phyloP scores from a whole-genome alignment of 768 basidiomycete species.

The Boletus vermiculosoides region DNA sequence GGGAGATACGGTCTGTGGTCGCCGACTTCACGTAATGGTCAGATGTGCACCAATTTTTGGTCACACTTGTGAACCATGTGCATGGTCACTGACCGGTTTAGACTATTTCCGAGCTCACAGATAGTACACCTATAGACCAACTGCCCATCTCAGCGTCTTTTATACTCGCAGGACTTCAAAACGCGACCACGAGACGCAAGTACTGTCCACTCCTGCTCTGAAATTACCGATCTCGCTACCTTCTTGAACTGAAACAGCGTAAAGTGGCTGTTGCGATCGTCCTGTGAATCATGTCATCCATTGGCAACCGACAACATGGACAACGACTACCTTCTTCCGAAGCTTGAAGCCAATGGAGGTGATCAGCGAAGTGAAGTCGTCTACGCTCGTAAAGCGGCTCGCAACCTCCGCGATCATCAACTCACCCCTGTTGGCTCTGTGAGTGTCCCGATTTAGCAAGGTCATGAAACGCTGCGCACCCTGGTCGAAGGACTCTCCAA shows the following conservation, averaged over 20 bases:
- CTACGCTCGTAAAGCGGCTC: conserved; percentile 71
- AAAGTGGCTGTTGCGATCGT: conserved; percentile 82
- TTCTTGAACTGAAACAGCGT: conserved; percentile 81
- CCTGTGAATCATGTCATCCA: conserved; percentile 42
- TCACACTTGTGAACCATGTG: too few species aligned
- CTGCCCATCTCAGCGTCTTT: conserved; percentile 56
- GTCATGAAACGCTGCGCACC: conserved; percentile 47
- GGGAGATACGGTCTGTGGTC: too few species aligned
- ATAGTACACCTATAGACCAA: too few species aligned
- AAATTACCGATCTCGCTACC: conserved; percentile 43
- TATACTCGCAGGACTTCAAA: conserved; percentile 92
- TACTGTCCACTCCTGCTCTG: conserved; percentile 58
- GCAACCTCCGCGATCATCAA: conserved; percentile 88
- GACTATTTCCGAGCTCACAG: too few species aligned
- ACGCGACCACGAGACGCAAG: conserved; percentile 52
- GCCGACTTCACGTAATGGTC: too few species aligned
- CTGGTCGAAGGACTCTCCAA: conserved; percentile 80
- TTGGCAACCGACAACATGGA: not conserved
- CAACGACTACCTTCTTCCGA: conserved; percentile 54
- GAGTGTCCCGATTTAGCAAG: conserved; percentile 5
- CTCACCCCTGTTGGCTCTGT: conserved; percentile 54
- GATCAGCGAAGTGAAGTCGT: conserved; percentile 65
- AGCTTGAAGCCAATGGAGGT: conserved; percentile 71
- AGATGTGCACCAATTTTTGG: too few species aligned
- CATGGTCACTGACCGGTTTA: too few species aligned